phyloP scores from a whole-genome alignment of 2,329 filamentous ascomycete species.

The Fusarium tupiense region DNA sequence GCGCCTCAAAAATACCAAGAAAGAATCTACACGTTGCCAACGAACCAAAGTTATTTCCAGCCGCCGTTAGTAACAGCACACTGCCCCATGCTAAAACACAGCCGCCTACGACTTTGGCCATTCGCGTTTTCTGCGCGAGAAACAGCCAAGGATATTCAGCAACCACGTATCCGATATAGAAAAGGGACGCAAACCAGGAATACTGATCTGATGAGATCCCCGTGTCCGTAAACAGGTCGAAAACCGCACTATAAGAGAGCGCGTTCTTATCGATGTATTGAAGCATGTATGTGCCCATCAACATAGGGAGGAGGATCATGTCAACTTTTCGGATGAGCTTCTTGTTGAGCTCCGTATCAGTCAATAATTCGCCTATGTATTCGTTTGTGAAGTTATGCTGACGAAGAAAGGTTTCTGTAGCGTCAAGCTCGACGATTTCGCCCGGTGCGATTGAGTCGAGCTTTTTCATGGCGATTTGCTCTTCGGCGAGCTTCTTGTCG shows the following conservation, averaged over 20 bases:
- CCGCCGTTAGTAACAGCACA: slow-evolving; percentile 56
- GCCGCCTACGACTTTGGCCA: slow-evolving; percentile 48
- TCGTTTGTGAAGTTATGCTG: slow-evolving; percentile 35
- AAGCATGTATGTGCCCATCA: slow-evolving; percentile 59
- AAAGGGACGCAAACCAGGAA: slow-evolving; percentile 62
- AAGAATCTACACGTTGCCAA: slow-evolving; percentile 57
- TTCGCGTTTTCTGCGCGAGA: slow-evolving; percentile 48
- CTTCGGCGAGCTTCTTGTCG: slow-evolving; percentile 1
- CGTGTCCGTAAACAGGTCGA: slow-evolving; percentile 61
- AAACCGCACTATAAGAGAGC: slow-evolving; percentile 62
- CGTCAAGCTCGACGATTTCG: slow-evolving; percentile 29
- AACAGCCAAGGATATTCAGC: slow-evolving; percentile 53
- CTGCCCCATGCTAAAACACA: slow-evolving; percentile 49
- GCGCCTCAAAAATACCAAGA: slow-evolving; percentile 58
- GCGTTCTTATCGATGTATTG: slow-evolving; percentile 67
- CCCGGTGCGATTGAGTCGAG: slow-evolving; percentile 24
- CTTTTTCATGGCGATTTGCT: slow-evolving; percentile 27
- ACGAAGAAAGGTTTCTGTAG: slow-evolving; percentile 32
- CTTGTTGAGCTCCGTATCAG: slow-evolving; percentile 22
- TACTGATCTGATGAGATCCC: slow-evolving; percentile 58
- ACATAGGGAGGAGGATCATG: slow-evolving; percentile 58
- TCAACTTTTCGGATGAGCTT: slow-evolving; percentile 55
- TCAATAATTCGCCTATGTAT: slow-evolving; percentile 34
- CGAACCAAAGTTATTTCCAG: slow-evolving; percentile 52
- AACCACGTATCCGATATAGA: slow-evolving; percentile 61